Conservation (phyloP, 805 yeast species). For the Candida sakaeoensis region DNA sequence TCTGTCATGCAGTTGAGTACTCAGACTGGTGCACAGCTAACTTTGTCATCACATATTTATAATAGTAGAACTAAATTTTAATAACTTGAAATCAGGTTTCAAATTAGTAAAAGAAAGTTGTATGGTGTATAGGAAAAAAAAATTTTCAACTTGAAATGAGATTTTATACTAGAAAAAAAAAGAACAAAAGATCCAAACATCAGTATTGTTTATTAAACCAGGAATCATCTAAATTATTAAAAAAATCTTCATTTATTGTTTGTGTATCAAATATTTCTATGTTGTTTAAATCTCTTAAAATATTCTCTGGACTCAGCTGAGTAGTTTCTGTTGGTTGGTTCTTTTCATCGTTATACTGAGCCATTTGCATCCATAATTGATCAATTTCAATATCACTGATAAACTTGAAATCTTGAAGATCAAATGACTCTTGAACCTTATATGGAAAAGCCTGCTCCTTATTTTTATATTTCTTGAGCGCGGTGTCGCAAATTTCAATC, state of each 20-base stretch:
- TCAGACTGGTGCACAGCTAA: constrained; percentile 53
- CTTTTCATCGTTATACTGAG: constrained; percentile 1
- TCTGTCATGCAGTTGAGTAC: constrained; percentile 41
- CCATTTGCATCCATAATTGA: constrained; percentile 33
- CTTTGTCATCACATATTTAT: constrained; percentile 35
- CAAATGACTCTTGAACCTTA: no score
- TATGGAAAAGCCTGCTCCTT: no score
- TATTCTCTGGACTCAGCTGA: neutral
- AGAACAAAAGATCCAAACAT: constrained; percentile 3
- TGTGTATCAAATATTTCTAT: neutral
- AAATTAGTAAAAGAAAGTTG: neutral
- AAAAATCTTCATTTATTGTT: neutral
- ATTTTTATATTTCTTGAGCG: constrained; percentile 14
- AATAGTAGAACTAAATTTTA: neutral
- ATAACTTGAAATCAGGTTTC: neutral
- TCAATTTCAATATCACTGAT: constrained; percentile 30
- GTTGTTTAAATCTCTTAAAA: neutral
- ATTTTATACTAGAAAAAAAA: neutral
- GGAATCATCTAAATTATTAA: neutral
- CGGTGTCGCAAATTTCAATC: constrained; percentile 15
- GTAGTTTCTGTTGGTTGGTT: neutral
- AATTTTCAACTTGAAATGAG: neutral
- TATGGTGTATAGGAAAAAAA: neutral
- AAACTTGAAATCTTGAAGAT: constrained; percentile 6
- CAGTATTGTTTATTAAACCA: neutral